Evolutionary conservation across 768 basidiomycete species (phyloP), one percentile per base, ranked within the genome.

Genomic region (Trametes gibbosa): DNA sequence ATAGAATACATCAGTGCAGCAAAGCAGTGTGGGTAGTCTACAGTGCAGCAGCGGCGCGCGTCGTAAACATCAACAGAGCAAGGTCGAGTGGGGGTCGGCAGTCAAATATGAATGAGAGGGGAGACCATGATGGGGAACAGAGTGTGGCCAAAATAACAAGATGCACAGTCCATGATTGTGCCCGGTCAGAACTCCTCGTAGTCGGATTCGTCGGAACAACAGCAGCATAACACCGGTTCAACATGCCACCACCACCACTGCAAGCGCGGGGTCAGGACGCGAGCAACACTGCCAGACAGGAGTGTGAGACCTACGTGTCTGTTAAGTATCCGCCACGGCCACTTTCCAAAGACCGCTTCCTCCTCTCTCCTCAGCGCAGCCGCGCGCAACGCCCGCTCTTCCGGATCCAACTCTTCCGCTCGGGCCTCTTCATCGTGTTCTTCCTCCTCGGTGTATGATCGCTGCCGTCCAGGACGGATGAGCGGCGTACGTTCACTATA

Each of bases 231-330:
- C 19, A 87, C 68, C 5, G 85, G 82, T 64, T 87, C 83, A 1
- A 88, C 51, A 53, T 84, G 82, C 87, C 86, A 88, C 86, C 86
- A 84, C 90, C 91, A 93, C 90, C 90, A 92, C 90, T 92, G 16
- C 17, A 23, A 2, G 29, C 24, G 23, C 35, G 49, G 12, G 27
- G 37, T 19, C 21, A 56, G 35, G 16, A 34, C n/a, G 7, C 17
- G 2, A 50, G 34, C 3, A 37, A 32, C 5, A 4, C 10, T 50
- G 34, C 19, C 12, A 35, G 34, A 37, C 32, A 50, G 19, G 14
- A 23, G 9, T n/a, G 29, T 32, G 23, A 45, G 43, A 77, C 86
- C 63, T 71, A 91, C 90, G 72, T 84, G 84, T 63, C 75, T 74
- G 72, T 90, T 91, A n/a, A 88, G 65, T 58, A 88, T 67, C 66